Evolutionary conservation across 371 early-diverging fungal genomes (phyloP).

Genomic region (Zancudomyces culisetae): DNA sequence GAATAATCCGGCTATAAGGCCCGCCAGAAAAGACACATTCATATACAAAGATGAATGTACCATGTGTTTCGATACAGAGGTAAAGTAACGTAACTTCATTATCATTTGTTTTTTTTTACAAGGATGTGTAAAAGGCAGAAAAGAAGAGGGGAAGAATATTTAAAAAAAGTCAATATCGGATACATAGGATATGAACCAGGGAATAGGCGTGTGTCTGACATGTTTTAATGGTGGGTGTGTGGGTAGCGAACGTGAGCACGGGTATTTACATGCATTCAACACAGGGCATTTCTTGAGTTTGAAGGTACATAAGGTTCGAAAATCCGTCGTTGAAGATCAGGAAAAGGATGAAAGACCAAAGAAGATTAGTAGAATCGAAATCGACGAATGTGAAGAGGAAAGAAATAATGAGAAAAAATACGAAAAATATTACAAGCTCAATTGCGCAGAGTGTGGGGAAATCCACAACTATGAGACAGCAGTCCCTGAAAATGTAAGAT

Average conservation of each 20-base stretch:
- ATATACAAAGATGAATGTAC: constrained; percentile 93
- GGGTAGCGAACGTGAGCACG: constrained; percentile 40
- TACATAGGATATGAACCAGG: constrained; percentile 10
- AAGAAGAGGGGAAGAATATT: neutral
- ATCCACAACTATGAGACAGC: too few relatives aligned
- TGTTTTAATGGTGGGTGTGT: constrained; percentile 86
- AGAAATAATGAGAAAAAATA: constrained; percentile 40
- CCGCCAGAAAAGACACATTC: constrained; percentile 7
- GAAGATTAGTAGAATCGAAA: constrained; percentile 79
- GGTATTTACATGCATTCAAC: constrained; percentile 45
- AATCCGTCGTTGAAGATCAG: constrained; percentile 10
- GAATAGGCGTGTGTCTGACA: constrained; percentile 78
- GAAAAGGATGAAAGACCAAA: constrained; percentile 33
- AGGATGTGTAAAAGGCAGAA: neutral
- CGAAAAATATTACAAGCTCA: constrained; percentile 31
- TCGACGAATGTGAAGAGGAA: constrained; percentile 25
- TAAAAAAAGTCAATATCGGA: neutral
- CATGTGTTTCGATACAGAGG: constrained; percentile 77
- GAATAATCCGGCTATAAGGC: neutral
- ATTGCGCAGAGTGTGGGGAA: constrained; percentile 9
- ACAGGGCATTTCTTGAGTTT: constrained; percentile 55
- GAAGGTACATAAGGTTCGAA: constrained; percentile 49
- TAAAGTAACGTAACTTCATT: constrained; percentile 1
- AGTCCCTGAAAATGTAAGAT: constrained; percentile 7
- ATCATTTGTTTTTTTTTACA: neutral